phyloP scores from a whole-genome alignment of 2,329 filamentous ascomycete genomes.

The Aureobasidium sp. region DNA sequence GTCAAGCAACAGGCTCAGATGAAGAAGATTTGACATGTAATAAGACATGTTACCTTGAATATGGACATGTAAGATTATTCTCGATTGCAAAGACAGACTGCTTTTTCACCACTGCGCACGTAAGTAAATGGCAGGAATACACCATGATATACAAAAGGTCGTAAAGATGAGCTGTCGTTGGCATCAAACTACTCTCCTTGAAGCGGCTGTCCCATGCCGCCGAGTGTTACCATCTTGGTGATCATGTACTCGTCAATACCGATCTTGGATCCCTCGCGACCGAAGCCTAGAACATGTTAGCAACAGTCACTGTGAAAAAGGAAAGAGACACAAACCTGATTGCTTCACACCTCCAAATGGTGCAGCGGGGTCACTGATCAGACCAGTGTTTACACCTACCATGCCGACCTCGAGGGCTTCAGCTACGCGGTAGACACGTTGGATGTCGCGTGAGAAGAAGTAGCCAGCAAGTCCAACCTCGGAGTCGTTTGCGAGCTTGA shows the following conservation, averaged over 20 bases:
- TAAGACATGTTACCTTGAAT: too few species aligned
- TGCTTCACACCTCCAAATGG: constrained; percentile 38
- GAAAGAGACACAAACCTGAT: background rate
- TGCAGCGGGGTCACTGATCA: constrained; percentile 43
- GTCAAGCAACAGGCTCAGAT: constrained; percentile 44
- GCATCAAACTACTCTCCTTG: constrained; percentile 31
- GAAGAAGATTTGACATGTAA: constrained; percentile 36
- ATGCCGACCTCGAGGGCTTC: constrained; percentile 74
- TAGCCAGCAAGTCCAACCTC: constrained; percentile 90
- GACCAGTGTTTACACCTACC: constrained; percentile 58
- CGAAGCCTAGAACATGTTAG: constrained; percentile 33
- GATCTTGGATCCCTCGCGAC: constrained; percentile 44
- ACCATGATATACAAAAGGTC: background rate
- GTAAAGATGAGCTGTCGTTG: background rate
- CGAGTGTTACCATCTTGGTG: constrained; percentile 47
- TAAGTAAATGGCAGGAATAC: too few species aligned
- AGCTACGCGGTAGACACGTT: constrained; percentile 53
- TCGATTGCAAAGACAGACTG: too few species aligned
- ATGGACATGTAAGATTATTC: background rate
- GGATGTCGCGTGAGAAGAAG: constrained; percentile 68
- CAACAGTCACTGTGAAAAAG: constrained; percentile 39
- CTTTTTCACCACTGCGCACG: too few species aligned
- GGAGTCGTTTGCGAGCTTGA: constrained; percentile 70
- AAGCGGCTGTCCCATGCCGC: constrained; percentile 54
- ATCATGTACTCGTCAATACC: constrained; percentile 45